These are phyloP conservation scores for Tripterygium wilfordii DNA, from an alignment of 177 flowering plant genomes.

Conservation along the genomic window DNA sequence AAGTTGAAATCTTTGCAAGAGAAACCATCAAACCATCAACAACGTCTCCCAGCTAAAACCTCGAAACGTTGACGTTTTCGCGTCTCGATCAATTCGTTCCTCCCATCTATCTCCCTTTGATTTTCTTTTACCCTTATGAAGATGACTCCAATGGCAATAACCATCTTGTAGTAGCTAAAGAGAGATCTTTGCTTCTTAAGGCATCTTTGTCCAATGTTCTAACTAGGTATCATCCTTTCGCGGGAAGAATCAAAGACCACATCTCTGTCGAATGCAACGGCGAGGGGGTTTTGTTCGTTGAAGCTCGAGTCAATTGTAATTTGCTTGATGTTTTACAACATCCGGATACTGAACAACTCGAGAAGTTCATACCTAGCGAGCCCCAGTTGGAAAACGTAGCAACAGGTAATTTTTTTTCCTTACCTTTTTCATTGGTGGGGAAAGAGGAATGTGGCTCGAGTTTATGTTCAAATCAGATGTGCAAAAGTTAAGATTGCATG, in stretches of 20 bases:
- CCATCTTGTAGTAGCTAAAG: background rate
- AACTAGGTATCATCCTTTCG: slow-evolving; percentile 22
- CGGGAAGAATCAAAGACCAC: slow-evolving; percentile 23
- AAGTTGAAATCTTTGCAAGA: slow-evolving; percentile 3
- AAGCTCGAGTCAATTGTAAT: slow-evolving; percentile 16
- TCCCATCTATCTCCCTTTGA: background rate
- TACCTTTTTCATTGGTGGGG: too few species aligned
- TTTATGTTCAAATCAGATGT: too few species aligned
- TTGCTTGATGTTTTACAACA: slow-evolving; percentile 12
- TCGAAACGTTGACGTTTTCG: slow-evolving; percentile 1
- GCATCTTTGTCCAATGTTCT: slow-evolving; percentile 19
- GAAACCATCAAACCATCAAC: slow-evolving; percentile 16
- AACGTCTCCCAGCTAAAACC: slow-evolving; percentile 9
- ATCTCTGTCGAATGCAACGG: slow-evolving; percentile 23
- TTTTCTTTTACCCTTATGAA: slow-evolving; percentile 2
- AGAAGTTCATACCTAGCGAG: slow-evolving; percentile 7
- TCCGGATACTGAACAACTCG: slow-evolving; percentile 4
- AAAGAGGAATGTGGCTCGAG: too few species aligned
- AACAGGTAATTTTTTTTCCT: too few species aligned
- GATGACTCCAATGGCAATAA: too few species aligned
- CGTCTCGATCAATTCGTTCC: slow-evolving; percentile 14
- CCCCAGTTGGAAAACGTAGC: too few species aligned
- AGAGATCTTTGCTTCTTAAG: slow-evolving; percentile 13
- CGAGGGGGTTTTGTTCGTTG: slow-evolving; percentile 19
- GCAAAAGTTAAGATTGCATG: too few species aligned